phyloP scores from a whole-genome alignment of 1,284 basidiomycete genomes.

The Dichomitus squalens region DNA sequence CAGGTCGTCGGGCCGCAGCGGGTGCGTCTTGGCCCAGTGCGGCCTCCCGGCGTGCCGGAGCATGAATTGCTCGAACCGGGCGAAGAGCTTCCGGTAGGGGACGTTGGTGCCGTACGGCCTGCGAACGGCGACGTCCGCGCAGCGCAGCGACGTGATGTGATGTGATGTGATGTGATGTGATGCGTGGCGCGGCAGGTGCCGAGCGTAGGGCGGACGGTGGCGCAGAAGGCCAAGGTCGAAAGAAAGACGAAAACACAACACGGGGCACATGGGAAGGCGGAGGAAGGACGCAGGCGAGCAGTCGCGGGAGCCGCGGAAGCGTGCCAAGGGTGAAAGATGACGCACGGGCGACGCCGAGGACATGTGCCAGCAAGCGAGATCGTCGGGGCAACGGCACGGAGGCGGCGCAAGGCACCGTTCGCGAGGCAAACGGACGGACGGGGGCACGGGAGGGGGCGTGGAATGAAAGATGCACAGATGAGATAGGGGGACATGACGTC shows the following conservation, averaged over 20 bases:
- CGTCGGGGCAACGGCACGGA: constrained; percentile 8
- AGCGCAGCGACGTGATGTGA: background rate
- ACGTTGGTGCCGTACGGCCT: constrained; percentile 91
- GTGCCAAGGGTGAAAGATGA: background rate
- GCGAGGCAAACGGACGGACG: background rate
- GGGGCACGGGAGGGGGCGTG: background rate
- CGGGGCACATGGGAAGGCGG: background rate
- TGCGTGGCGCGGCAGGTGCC: background rate
- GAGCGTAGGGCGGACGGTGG: background rate
- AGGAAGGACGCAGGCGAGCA: background rate
- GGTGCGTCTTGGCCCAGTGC: constrained; percentile 97
- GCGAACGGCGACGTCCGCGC: background rate
- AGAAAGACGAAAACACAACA: background rate
- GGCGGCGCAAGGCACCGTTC: background rate
- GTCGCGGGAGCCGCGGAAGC: background rate
- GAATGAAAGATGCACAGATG: background rate
- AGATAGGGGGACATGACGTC: constrained; percentile 4
- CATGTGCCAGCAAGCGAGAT: constrained; percentile 1
- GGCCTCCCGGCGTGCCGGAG: constrained; percentile 80
- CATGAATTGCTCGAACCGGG: constrained; percentile 79
- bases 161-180: too few species aligned
- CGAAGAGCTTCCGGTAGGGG: constrained; percentile 85
- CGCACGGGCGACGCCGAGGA: background rate
- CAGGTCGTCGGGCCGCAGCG: constrained; percentile 68
- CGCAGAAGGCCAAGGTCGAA: background rate